Evolutionary conservation across 2,329 filamentous ascomycete genomes (phyloP).

Genomic region (Colletotrichum navitas): DNA sequence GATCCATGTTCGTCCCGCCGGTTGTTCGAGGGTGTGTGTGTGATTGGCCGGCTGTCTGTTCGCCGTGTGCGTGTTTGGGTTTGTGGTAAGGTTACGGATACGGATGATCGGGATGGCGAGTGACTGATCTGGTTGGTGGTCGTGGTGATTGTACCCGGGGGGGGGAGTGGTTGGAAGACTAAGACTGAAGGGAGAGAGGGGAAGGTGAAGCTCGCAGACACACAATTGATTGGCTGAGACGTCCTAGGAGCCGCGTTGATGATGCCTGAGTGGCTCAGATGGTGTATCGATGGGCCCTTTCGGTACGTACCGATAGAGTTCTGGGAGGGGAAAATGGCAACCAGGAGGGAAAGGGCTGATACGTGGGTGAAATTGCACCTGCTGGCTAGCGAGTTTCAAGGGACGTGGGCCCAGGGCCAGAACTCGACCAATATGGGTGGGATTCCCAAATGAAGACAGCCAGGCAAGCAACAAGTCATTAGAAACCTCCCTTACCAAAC

Average conservation of each 20-base stretch:
- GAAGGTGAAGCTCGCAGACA: not conserved
- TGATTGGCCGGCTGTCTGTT: slow-evolving; percentile 33
- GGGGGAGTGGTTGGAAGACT: not conserved
- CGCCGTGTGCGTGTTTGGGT: slow-evolving; percentile 25
- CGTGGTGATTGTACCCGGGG: slow-evolving; percentile 6
- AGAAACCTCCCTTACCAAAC: not conserved
- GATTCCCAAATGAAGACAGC: slow-evolving; percentile 29
- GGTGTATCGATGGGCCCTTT: not conserved
- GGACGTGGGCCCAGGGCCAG: slow-evolving; percentile 48
- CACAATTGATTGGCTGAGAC: not conserved
- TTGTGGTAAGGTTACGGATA: slow-evolving; percentile 5
- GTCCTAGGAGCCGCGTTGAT: not conserved
- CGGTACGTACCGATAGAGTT: slow-evolving; percentile 6
- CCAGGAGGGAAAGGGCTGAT: slow-evolving; percentile 55
- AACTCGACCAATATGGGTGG: slow-evolving; percentile 25
- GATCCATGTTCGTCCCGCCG: slow-evolving; percentile 41
- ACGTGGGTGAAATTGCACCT: slow-evolving; percentile 63
- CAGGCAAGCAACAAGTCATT: slow-evolving; percentile 4
- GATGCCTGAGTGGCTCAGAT: slow-evolving; percentile 6
- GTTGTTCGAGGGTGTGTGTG: slow-evolving; percentile 5
- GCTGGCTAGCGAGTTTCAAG: slow-evolving; percentile 68
- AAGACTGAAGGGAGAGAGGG: not conserved
- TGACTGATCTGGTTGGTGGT: not conserved
- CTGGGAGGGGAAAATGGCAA: slow-evolving; percentile 10
- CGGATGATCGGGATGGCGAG: slow-evolving; percentile 2